Conservation (phyloP, 768 basidiomycete genomes). For the Lactarius vividus region DNA sequence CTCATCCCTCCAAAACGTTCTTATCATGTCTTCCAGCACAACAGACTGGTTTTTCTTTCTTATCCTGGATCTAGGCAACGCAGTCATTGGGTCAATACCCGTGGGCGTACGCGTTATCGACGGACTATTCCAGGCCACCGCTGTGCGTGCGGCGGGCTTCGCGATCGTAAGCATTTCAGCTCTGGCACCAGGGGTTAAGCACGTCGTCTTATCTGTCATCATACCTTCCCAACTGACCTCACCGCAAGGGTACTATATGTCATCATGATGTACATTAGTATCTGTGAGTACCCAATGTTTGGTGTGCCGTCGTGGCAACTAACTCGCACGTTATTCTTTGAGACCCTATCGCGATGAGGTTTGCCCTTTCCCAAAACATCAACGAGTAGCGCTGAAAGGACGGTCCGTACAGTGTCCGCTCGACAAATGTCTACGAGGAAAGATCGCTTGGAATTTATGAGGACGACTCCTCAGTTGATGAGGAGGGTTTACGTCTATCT, state of each 20-base stretch:
- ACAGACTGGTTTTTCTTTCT: conserved; percentile 92
- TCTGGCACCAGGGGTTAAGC: conserved; percentile 91
- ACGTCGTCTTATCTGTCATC: conserved; percentile 33
- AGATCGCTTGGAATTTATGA: conserved; percentile 81
- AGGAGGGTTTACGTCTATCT: conserved; percentile 41
- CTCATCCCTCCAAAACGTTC: not conserved
- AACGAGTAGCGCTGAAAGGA: not conserved
- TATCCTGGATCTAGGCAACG: conserved; percentile 81
- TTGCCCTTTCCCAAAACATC: conserved; percentile 11
- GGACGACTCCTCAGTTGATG: conserved; percentile 36
- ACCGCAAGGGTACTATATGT: conserved; percentile 75
- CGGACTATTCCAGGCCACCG: conserved; percentile 74
- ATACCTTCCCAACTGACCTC: not conserved
- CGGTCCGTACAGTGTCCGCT: conserved; percentile 63
- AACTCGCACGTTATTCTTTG: conserved; percentile 13
- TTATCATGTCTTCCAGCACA: conserved; percentile 39
- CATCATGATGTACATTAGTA: conserved; percentile 91
- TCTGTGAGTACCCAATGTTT: conserved; percentile 51
- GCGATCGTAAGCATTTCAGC: conserved; percentile 64
- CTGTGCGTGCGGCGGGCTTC: conserved; percentile 89
- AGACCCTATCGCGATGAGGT: conserved; percentile 86
- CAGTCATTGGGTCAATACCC: conserved; percentile 65
- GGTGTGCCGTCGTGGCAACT: conserved; percentile 6
- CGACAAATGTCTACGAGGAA: conserved; percentile 94
- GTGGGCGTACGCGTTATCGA: conserved; percentile 64